Base-by-base conservation (phyloP, 108 stramenopile genomes). In the Stephanodiscus triporus region DNA sequence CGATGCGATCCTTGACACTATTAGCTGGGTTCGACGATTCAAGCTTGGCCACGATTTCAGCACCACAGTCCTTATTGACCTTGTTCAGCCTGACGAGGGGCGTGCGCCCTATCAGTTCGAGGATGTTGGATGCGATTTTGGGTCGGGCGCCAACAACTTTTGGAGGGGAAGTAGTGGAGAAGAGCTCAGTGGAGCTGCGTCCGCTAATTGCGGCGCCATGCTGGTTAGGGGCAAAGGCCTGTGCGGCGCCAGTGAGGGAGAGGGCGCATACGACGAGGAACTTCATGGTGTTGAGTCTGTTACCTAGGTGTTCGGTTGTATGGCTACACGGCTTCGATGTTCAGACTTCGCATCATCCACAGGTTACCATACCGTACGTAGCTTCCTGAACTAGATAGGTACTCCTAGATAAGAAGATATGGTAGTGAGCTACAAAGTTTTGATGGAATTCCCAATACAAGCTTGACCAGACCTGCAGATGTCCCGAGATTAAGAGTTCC, bases 1-100 rank as follows among this genome's bases (percentile, higher is more conserved):
- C 95, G 54, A 94, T 92, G 19, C 95, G 92, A 81, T 96, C 95
- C 75, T 96, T 96, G 58, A 96, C 93, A 11, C 79, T 82, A 87
- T 91, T 93, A 65, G 92, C 91, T 4, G 95, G 95, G 72, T 96
- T 92, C 62, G 85, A 86, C 6, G 87, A 85, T 82, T 96, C 95
- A 20, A 92, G 81, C 86, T 96, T 96, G 59, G 86, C 91, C 10
- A 80, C 75, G 55, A 96, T 88, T 83, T 96, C 92, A 13, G 92
- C 91, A 16, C 58, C 86, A 68, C 87, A 88, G 30, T 77, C 88
- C 51, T 78, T 79, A 2, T 77, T 72, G 47, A 86, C 88, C 55
- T 78, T 78, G 78, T 78, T 85, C 32, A 96, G 76, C 72, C 86
- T 91, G 62, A 93, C 91, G 53, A 96, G 61, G 22, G 95, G 95